Evolutionary conservation across 1,284 basidiomycete species (phyloP).

Genomic region (Papiliotrema fonsecae): DNA sequence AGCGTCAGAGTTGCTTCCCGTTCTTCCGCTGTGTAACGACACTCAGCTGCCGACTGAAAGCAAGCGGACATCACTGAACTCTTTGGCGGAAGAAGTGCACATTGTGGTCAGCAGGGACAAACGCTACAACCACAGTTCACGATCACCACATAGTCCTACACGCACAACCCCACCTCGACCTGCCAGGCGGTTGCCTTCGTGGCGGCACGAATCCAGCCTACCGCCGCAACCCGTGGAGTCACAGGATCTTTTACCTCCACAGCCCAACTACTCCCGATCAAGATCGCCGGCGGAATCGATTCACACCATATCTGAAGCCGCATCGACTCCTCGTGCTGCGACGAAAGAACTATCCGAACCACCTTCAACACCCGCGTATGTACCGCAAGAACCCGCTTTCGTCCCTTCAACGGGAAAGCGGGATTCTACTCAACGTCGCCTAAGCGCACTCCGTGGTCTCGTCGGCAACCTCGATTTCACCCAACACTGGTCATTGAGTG

Average conservation of each 20-base stretch:
- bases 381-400: not conserved
- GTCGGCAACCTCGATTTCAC: constrained; percentile 41
- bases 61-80: constrained; percentile 7
- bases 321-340: constrained; percentile 4
- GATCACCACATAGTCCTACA: not conserved
- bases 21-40: constrained; percentile 14
- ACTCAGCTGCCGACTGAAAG: not conserved
- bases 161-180: constrained; percentile 5
- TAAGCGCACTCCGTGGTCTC: constrained; percentile 36
- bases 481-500: constrained; percentile 33
- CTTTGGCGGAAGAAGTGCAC: not conserved
- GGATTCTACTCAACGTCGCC: constrained; percentile 31
- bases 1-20: constrained; percentile 15
- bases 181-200: constrained; percentile 5
- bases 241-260: constrained; percentile 13
- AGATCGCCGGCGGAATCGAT: constrained; percentile 24
- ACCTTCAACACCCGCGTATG: not conserved
- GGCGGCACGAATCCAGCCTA: not conserved
- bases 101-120: not conserved
- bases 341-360: not conserved
- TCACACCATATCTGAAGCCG: constrained; percentile 15
- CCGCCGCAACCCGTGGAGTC: not conserved
- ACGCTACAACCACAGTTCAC: not conserved
- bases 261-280: constrained; percentile 10
- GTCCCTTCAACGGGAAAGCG: constrained; percentile 13